Evolutionary conservation across 306 rosid genomes (phyloP), one percentile per base, ranked within the genome.

Genomic region (Sechiopsis laciniata): DNA sequence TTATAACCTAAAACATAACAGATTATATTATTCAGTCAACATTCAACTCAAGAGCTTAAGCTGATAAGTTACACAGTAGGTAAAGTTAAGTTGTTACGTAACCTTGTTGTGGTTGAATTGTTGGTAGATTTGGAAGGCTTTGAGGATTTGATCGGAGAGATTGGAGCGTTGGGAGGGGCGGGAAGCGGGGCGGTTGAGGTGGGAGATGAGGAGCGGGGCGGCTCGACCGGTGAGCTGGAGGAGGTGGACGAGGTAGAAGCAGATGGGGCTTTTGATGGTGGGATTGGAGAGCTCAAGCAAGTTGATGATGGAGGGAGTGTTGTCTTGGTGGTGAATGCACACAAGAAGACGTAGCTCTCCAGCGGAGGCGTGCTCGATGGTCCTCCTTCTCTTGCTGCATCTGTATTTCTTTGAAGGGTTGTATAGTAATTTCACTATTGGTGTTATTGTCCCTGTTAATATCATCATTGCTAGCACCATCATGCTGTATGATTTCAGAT

Each of bases 221-320:
- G 87, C 40, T 62, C 91, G 75, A 4, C 89, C 88, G 1, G 32
- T 40, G 12, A 90, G 84, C 35, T 80, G 58, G 69, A 84, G 21
- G 52, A 86, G 87, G 61, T 86, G 93, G 11, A 90, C n/a, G 8
- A 81, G 77, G 64, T 82, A 81, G 59, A 83, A 73, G 78, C 80
- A 83, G 7, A 88, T 67, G 32, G 94, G 88, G 57, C 35, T 83
- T 19, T 74, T 71, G 0, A 8, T 15, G 29, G 83, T 67, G 12
- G 96, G 87, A 57, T 82, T 79, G 7, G 88, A 82, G 70, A 88
- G 54, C 59, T 88, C 83, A 0, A 90, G 84, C 50, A 88, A 58
- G 29, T 78, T 87, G 55, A 90, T 84, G 55, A 88, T 55, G 42
- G 91, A n/a, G 3, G 80, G 80, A 5, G 89, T 78, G 63, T 63